Evolutionary conservation across 2,329 filamentous ascomycete species (phyloP).

Genomic region (Ceratocystis albifundus): DNA sequence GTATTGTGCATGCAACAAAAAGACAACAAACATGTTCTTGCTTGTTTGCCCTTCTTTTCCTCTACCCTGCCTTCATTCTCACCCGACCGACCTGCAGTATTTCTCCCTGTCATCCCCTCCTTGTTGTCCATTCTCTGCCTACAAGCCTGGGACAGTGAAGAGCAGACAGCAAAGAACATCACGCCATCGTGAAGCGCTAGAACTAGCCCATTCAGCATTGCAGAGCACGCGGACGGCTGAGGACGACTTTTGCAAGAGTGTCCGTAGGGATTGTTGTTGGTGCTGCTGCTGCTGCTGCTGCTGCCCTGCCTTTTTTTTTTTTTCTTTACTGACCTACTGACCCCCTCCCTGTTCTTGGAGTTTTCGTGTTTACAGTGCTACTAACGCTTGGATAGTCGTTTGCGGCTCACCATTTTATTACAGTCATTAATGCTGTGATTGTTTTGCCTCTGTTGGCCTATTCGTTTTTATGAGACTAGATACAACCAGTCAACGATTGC

Average conservation of each 20-base stretch:
- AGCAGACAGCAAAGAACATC: background rate
- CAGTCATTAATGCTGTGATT: background rate
- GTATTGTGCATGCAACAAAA: constrained; percentile 2
- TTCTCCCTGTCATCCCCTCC: background rate
- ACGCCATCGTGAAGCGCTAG: background rate
- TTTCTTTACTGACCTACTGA: background rate
- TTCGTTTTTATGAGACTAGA: background rate
- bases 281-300: no score
- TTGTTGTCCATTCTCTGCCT: background rate
- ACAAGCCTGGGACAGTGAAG: background rate
- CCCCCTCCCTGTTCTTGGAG: background rate
- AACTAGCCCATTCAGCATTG: background rate
- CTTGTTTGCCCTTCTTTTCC: background rate
- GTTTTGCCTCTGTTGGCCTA: background rate
- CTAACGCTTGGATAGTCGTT: no score
- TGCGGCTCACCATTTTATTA: background rate
- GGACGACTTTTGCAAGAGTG: background rate
- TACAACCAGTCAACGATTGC: background rate
- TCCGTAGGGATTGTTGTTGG: background rate
- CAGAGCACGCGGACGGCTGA: background rate
- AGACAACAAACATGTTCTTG: background rate
- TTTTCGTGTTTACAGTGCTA: no score
- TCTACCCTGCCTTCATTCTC: background rate
- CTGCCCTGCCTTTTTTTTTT: no score
- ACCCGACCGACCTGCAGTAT: background rate